Evolutionary conservation across 345 rosid species (phyloP).

Genomic region (Gynandropsis gynandra): DNA sequence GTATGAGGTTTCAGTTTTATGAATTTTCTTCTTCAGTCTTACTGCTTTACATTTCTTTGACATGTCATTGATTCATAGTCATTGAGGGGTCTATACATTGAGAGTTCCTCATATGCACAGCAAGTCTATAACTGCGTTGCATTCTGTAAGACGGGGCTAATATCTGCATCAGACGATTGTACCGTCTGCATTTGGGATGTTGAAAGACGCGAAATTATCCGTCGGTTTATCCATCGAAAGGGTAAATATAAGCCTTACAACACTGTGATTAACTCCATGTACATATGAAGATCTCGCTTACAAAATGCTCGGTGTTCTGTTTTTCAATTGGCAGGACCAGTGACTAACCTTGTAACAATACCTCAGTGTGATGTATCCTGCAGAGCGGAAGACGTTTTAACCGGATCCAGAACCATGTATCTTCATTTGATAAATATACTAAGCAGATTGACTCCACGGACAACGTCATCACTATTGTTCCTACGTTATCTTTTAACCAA

Average conservation of each 20-base stretch:
- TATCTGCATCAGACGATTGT: constrained; percentile 49
- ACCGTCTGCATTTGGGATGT: constrained; percentile 49
- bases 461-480: constrained; percentile 22
- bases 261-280: no score
- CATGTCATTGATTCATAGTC: no score
- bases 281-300: neutral
- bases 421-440: constrained; percentile 37
- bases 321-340: constrained; percentile 28
- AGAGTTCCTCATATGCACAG: constrained; percentile 19
- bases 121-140: constrained; percentile 41
- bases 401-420: constrained; percentile 19
- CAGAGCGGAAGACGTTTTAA: constrained; percentile 26
- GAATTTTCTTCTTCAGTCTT: no score
- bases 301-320: constrained; percentile 10
- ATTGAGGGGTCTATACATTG: no score
- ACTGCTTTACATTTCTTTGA: no score
- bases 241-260: constrained; percentile 23
- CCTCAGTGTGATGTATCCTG: constrained; percentile 22
- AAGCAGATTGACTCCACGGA: constrained; percentile 19
- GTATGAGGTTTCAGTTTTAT: constrained; percentile 18
- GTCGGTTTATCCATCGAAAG: constrained; percentile 34
- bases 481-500: constrained; percentile 15
- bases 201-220: constrained; percentile 16
- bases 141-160: constrained; percentile 28
- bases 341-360: constrained; percentile 34